Percentiles rank a stretch among this genome's conserved stretches.
These are phyloP conservation scores for Knoxia roxburghii DNA, from an alignment of 257 asterid genomes.

Conservation along the genomic window DNA sequence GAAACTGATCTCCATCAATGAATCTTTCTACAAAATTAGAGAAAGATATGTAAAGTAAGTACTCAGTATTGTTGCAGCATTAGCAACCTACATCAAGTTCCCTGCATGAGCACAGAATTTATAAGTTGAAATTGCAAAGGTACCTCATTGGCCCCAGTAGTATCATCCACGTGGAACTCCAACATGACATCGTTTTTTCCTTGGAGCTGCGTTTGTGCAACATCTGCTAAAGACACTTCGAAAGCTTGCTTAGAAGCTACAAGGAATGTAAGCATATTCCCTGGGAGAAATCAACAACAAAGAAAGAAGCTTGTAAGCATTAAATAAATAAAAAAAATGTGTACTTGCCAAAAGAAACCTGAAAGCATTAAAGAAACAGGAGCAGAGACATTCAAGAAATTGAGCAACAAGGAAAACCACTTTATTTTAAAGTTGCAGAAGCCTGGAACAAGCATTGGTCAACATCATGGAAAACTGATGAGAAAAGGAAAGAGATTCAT, in stretches of 20 bases:
- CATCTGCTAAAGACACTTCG: slow-evolving; percentile 91
- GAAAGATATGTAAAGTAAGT: not conserved
- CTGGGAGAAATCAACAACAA: slow-evolving; percentile 27
- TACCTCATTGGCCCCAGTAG: slow-evolving; percentile 98
- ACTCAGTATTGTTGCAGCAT: not conserved
- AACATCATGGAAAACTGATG: not conserved
- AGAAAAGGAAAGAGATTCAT: not conserved
- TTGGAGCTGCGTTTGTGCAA: slow-evolving; percentile 95
- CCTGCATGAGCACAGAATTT: slow-evolving; percentile 7
- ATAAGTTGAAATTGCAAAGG: not conserved
- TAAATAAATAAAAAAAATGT: not conserved
- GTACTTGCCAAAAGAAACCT: not conserved
- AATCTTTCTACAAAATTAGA: slow-evolving; percentile 66
- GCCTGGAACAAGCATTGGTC: not conserved
- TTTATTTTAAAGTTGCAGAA: not conserved
- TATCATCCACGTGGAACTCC: slow-evolving; percentile 96
- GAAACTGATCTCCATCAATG: slow-evolving; percentile 93
- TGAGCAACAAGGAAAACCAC: not conserved
- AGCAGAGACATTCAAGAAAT: not conserved
- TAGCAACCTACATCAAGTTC: not conserved
- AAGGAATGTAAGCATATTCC: slow-evolving; percentile 71
- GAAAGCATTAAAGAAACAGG: not conserved
- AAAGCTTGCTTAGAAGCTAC: slow-evolving; percentile 89
- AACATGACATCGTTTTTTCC: slow-evolving; percentile 91
- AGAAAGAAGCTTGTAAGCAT: not conserved